Percentiles rank a stretch among this genome's conserved stretches.
Conservation (phyloP, 208 protist species). For the Trypanosoma rangeli region DNA sequence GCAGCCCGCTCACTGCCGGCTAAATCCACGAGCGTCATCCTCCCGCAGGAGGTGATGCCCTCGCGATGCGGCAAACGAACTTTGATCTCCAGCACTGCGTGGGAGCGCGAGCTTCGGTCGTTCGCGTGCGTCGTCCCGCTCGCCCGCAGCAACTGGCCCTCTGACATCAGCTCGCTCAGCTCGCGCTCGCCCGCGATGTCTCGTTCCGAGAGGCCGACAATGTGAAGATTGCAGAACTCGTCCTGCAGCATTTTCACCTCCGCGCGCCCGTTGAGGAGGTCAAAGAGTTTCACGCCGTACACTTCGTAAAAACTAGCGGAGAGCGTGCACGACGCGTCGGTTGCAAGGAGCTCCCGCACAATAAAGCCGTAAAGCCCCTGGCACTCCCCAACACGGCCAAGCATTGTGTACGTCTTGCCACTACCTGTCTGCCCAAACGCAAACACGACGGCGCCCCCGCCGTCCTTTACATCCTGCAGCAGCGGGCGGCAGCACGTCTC, state of each 20-base stretch:
- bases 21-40: conserved; percentile 98
- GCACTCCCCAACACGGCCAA: conserved; percentile 38
- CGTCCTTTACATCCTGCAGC: conserved; percentile 56
- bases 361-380: conserved; percentile 92
- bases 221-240: conserved; percentile 87
- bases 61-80: conserved; percentile 28
- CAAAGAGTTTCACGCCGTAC: conserved; percentile 93
- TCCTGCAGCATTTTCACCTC: conserved; percentile 92
- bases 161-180: conserved; percentile 76
- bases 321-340: conserved; percentile 38
- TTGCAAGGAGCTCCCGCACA: conserved; percentile 88
- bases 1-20: conserved; percentile 97
- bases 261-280: conserved; percentile 90
- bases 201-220: conserved; percentile 90
- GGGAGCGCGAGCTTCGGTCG: conserved; percentile 79
- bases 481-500: conserved; percentile 61
- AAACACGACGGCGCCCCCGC: conserved; percentile 82
- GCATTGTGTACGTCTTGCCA: conserved; percentile 93
- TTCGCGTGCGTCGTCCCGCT: conserved; percentile 89
- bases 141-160: conserved; percentile 71
- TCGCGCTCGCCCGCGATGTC: conserved; percentile 56
- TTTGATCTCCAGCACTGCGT: conserved; percentile 83
- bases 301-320: conserved; percentile 94
- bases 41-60: conserved; percentile 39
- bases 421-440: conserved; percentile 96